A percentile compares a stretch with the other conserved stretches of the same genome.
These are phyloP conservation scores for Actinomucor elegans DNA, from an alignment of 371 early-diverging fungal genomes.

Conservation along the genomic window DNA sequence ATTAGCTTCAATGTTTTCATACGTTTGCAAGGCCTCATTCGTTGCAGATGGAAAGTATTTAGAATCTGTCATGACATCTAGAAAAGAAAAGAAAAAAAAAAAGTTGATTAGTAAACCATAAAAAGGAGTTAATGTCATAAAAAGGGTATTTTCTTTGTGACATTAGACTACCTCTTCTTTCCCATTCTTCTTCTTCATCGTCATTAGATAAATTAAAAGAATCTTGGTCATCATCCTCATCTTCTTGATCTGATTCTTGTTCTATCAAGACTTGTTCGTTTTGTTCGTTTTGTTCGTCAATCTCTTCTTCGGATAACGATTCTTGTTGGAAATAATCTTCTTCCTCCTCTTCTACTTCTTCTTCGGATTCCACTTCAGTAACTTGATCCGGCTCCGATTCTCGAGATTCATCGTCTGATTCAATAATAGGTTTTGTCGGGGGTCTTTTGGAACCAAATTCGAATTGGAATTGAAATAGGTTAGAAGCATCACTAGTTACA, in stretches of 20 bases:
- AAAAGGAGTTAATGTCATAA: not conserved
- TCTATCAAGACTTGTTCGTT: not conserved
- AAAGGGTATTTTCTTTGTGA: not conserved
- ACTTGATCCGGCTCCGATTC: constrained; percentile 1
- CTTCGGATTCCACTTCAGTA: not conserved
- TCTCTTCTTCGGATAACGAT: too few species aligned
- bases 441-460: constrained; percentile 32
- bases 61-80: not conserved
- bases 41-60: constrained; percentile 40
- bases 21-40: constrained; percentile 54
- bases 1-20: constrained; percentile 64
- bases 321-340: too few species aligned
- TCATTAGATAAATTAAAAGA: not conserved
- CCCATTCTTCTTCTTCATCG: not conserved
- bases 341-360: too few species aligned
- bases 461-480: constrained; percentile 25
- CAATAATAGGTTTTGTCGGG: constrained; percentile 4
- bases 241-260: not conserved
- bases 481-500: not conserved
- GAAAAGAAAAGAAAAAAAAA: not conserved
- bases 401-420: not conserved
- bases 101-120: not conserved
- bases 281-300: not conserved
- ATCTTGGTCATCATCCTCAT: not conserved
- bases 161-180: not conserved